Percentiles rank a stretch among this genome's conserved stretches.
These are phyloP conservation scores for Diaporthe vaccinii DNA, from an alignment of 2,329 filamentous ascomycete species.

Conservation along the genomic window DNA sequence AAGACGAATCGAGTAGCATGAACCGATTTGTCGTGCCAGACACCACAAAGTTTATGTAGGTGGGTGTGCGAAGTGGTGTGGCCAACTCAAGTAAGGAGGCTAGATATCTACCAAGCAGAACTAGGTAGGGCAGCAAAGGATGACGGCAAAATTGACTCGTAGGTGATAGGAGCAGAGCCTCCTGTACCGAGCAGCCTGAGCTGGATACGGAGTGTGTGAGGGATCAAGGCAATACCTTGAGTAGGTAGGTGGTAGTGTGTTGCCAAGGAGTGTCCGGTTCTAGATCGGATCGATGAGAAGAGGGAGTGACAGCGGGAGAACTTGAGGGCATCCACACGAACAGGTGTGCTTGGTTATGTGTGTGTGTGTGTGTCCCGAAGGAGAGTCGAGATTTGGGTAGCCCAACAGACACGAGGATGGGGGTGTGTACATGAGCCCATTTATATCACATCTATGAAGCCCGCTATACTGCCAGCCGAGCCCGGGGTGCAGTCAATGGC, in stretches of 20 bases:
- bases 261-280: slow-evolving; percentile 24
- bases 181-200: slow-evolving; percentile 32
- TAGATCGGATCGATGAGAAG: slow-evolving; percentile 31
- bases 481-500: slow-evolving; percentile 34
- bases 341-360: slow-evolving; percentile 14
- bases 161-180: slow-evolving; percentile 24
- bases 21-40: background rate
- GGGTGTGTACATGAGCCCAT: slow-evolving; percentile 30
- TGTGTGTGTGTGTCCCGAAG: background rate
- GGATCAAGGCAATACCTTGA: slow-evolving; percentile 35
- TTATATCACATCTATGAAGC: slow-evolving; percentile 33
- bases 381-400: slow-evolving; percentile 22
- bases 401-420: slow-evolving; percentile 13
- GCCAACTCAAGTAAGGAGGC: slow-evolving; percentile 20
- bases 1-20: background rate
- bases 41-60: slow-evolving; percentile 1
- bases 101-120: slow-evolving; percentile 17
- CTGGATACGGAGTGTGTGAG: slow-evolving; percentile 15
- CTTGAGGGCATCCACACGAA: slow-evolving; percentile 8
- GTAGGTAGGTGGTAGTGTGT: slow-evolving; percentile 40
- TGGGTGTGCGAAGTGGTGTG: slow-evolving; percentile 4
- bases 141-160: slow-evolving; percentile 32
- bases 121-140: slow-evolving; percentile 2
- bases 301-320: slow-evolving; percentile 5
- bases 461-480: slow-evolving; percentile 23